phyloP scores from a whole-genome alignment of 805 yeast genomes.

The Metschnikowia bowlesiae region DNA sequence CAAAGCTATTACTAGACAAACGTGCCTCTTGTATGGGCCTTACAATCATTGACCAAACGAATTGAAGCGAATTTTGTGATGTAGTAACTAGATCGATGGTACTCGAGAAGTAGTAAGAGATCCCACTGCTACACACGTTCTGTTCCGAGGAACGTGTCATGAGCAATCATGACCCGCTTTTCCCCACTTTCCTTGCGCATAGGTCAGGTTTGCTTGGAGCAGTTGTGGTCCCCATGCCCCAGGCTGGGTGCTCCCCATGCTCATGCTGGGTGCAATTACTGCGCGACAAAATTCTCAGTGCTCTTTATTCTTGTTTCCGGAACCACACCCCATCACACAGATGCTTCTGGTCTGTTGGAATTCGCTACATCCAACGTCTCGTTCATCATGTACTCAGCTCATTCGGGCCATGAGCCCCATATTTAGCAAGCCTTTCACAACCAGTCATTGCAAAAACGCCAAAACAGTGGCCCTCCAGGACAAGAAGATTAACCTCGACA shows the following conservation, averaged over 20 bases:
- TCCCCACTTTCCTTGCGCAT: too few species aligned
- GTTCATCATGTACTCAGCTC: neutral
- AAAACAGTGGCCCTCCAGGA: slow-evolving; percentile 22
- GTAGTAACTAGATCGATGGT: too few species aligned
- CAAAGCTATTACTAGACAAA: neutral
- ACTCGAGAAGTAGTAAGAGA: neutral
- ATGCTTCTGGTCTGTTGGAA: neutral
- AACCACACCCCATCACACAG: neutral
- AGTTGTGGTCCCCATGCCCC: too few species aligned
- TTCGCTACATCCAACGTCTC: neutral
- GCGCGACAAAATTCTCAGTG: slow-evolving; percentile 3
- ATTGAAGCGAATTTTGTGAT: too few species aligned
- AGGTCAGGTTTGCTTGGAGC: too few species aligned
- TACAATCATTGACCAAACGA: too few species aligned
- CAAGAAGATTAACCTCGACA: slow-evolving; percentile 25
- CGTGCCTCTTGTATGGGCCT: neutral
- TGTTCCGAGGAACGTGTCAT: too few species aligned
- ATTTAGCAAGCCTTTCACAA: neutral
- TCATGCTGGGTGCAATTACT: neutral
- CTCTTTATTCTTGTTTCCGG: neutral
- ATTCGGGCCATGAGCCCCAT: neutral
- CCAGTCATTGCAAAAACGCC: neutral
- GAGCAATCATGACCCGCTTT: too few species aligned
- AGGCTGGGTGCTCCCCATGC: neutral
- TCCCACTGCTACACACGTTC: too few species aligned